These are phyloP conservation scores for Penicillium aurantiogriseum DNA, from an alignment of 2,329 filamentous ascomycete genomes.

Conservation along the genomic window DNA sequence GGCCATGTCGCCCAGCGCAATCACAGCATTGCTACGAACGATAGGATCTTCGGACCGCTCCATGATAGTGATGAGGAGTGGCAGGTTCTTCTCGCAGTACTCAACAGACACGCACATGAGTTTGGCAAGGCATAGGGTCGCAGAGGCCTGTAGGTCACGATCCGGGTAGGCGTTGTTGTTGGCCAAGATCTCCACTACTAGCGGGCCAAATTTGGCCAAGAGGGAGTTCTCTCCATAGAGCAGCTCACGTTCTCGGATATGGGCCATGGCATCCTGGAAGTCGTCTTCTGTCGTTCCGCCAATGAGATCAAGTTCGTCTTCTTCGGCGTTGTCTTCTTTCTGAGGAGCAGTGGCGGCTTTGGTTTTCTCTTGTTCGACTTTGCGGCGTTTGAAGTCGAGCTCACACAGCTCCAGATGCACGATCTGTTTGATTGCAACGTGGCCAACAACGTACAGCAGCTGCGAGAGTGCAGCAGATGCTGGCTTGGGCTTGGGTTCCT, in stretches of 20 bases:
- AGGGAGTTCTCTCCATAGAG: slow-evolving; percentile 80
- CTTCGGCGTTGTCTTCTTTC: slow-evolving; percentile 60
- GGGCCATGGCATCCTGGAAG: slow-evolving; percentile 81
- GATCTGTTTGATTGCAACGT: slow-evolving; percentile 98
- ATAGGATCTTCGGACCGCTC: slow-evolving; percentile 90
- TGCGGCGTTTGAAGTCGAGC: slow-evolving; percentile 94
- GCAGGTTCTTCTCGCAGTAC: slow-evolving; percentile 91
- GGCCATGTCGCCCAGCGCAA: slow-evolving; percentile 96
- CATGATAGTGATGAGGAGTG: slow-evolving; percentile 95
- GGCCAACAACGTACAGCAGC: slow-evolving; percentile 89
- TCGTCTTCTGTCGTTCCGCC: slow-evolving; percentile 94
- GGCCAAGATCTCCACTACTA: slow-evolving; percentile 90
- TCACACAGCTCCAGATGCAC: slow-evolving; percentile 98
- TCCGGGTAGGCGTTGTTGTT: slow-evolving; percentile 93
- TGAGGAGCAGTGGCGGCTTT: slow-evolving; percentile 46
- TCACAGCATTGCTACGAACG: slow-evolving; percentile 92
- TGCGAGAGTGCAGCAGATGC: slow-evolving; percentile 76
- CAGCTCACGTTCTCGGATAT: slow-evolving; percentile 80
- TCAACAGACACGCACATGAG: slow-evolving; percentile 97
- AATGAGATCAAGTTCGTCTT: slow-evolving; percentile 92
- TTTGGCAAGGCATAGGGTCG: slow-evolving; percentile 92
- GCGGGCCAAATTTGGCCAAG: slow-evolving; percentile 82
- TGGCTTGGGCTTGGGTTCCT: slow-evolving; percentile 59
- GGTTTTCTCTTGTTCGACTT: slow-evolving; percentile 56
- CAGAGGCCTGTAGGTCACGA: slow-evolving; percentile 84